Conservation (phyloP, 257 asterid genomes). For the Rubia yunnanensis region DNA sequence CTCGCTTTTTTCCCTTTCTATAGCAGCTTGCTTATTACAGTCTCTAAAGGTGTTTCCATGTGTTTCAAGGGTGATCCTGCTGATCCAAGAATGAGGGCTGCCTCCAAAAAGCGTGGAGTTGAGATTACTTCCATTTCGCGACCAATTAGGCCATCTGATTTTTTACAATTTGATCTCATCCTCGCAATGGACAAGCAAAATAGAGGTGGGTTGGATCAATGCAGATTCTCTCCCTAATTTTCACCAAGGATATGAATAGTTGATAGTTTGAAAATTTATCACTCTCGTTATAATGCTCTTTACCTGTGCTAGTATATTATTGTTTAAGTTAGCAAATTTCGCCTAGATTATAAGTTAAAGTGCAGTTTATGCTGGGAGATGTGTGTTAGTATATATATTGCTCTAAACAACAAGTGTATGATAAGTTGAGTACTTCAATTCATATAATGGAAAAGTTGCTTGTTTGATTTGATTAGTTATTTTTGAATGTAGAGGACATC, state of each 20-base stretch:
- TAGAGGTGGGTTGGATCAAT: conserved; percentile 40
- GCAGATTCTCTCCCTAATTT: neutral
- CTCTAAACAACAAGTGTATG: neutral
- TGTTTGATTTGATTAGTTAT: neutral
- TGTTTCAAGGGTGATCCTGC: conserved; percentile 65
- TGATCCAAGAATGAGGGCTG: conserved; percentile 90
- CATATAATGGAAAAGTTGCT: neutral
- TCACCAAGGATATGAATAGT: neutral
- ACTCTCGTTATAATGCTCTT: too few relatives aligned
- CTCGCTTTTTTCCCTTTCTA: neutral
- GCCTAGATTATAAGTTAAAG: neutral
- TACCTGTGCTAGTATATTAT: too few relatives aligned
- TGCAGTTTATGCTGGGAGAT: too few relatives aligned
- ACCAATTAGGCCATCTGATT: conserved; percentile 76
- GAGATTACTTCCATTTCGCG: conserved; percentile 78
- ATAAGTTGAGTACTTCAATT: neutral
- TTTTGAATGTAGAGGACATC: conserved; percentile 40
- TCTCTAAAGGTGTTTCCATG: conserved; percentile 4
- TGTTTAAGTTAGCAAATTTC: neutral
- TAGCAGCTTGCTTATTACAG: neutral
- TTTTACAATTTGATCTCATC: conserved; percentile 81
- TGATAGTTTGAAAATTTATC: neutral
- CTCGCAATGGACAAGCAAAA: conserved; percentile 90
- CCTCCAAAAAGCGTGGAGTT: conserved; percentile 83
- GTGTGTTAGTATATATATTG: neutral